Base-by-base conservation (phyloP, 176 grass and related monocot genomes). In the Triticum monococcum region DNA sequence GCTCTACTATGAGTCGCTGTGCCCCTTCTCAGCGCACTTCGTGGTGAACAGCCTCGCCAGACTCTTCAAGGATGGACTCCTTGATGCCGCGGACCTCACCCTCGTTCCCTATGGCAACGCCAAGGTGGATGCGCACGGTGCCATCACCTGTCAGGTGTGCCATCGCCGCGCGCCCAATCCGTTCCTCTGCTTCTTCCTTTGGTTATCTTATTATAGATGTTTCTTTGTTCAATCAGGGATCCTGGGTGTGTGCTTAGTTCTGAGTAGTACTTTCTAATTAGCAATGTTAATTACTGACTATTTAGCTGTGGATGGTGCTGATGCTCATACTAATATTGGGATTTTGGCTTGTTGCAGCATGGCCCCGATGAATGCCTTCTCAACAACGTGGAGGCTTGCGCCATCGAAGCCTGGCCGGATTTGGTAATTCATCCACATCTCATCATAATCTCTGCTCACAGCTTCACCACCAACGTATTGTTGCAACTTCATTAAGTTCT, bases 321-420 rank as follows among this genome's bases (percentile, higher is more conserved):
- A 33, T 14, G 31, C 66, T 87, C 61, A 90, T 26, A 9, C 23
- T 26, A 9, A 23, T 14, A 16, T 16, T 80, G 57, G 56, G 7
- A 50, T 88, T 59, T 72, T 88, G 26, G 48, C 14, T 86, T 25
- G 10, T 85, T 90, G 60, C 92, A 96, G 94, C 97, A 96, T 87
- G 94, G 97, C 25, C 45, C 83, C 35, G 84, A 96, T 46, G 97
- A 99, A 79, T 99, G 97, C 72, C n/a, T 96, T 12, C 91, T 98
- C 50, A 98, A 98, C 71, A 94, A 89, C 30, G 85, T 96, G 75
- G 96, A 98, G 86, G 93, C 87, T 81, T 99, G 94, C 67, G 94
- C 92, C 68, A 96, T 96, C 76, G 78, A 89, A 41, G 85, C 88
- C 74, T 96, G 97, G 97, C 94, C 94, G 56, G 89, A 96, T 85